A percentile compares a stretch with the other conserved stretches of the same genome.
Evolutionary conservation across 306 rosid genomes (phyloP).

Genomic region (Inga laurina): DNA sequence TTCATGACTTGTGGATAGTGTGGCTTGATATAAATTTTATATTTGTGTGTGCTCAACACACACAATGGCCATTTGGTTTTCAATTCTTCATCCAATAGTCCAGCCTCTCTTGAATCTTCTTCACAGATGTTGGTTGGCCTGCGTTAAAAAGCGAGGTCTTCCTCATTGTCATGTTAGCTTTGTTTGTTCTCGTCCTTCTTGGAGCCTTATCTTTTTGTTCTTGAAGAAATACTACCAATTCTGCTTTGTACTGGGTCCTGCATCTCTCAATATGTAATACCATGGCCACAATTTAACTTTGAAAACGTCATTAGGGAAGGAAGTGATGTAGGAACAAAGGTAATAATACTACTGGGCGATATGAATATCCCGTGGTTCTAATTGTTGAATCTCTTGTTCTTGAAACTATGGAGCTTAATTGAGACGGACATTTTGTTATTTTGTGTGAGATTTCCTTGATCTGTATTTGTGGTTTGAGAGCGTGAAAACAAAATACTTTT

Average conservation of each 20-base stretch:
- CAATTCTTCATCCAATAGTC: neutral
- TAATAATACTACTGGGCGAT: neutral
- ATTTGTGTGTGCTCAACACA: neutral
- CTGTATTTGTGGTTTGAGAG: no score
- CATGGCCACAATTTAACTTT: neutral
- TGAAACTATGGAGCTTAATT: neutral
- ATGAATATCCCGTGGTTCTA: neutral
- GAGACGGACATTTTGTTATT: neutral
- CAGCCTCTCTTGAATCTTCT: neutral
- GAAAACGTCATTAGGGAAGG: neutral
- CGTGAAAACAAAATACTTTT: no score
- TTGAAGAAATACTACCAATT: neutral
- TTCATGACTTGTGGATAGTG: neutral
- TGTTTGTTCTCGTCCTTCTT: neutral
- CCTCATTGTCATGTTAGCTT: neutral
- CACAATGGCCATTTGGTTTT: neutral
- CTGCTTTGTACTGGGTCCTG: neutral
- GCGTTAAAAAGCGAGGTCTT: neutral
- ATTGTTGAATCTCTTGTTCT: neutral
- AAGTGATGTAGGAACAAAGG: neutral
- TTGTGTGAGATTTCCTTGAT: neutral
- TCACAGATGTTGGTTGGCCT: neutral
- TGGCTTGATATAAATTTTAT: neutral
- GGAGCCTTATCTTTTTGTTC: neutral
- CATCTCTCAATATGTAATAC: neutral